Evolutionary conservation across 2,329 filamentous ascomycete genomes (phyloP).

Genomic region (Penicillium occitanis): DNA sequence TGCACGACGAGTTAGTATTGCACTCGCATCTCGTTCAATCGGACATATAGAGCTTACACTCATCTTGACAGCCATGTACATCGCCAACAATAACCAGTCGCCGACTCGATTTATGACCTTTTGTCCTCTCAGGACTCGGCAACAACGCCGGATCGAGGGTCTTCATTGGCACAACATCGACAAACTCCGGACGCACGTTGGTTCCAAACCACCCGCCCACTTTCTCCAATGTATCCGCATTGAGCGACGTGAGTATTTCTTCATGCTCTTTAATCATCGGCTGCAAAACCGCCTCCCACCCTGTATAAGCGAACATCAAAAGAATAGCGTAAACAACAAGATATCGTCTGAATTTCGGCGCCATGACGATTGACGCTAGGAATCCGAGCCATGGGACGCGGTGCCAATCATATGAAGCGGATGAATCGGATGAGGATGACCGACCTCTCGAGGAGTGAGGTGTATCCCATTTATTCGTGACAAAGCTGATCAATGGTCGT

Average conservation of each 20-base stretch:
- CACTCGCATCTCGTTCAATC: background rate
- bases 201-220: slow-evolving; percentile 46
- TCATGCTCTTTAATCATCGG: slow-evolving; percentile 36
- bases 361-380: slow-evolving; percentile 35
- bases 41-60: slow-evolving; percentile 49
- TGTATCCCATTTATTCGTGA: slow-evolving; percentile 42
- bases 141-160: slow-evolving; percentile 50
- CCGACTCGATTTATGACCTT: slow-evolving; percentile 21
- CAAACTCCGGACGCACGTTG: slow-evolving; percentile 51
- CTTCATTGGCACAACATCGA: slow-evolving; percentile 52
- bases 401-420: slow-evolving; percentile 9
- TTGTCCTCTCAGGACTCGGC: slow-evolving; percentile 36
- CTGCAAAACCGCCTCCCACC: slow-evolving; percentile 36
- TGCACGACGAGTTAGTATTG: slow-evolving; percentile 24
- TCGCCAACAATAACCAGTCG: slow-evolving; percentile 81
- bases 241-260: slow-evolving; percentile 33
- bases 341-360: slow-evolving; percentile 45
- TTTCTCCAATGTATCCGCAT: slow-evolving; percentile 30
- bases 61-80: slow-evolving; percentile 79
- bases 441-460: slow-evolving; percentile 3
- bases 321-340: slow-evolving; percentile 37
- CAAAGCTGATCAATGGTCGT: slow-evolving; percentile 40
- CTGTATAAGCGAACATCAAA: slow-evolving; percentile 32
- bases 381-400: slow-evolving; percentile 25
- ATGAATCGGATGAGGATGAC: slow-evolving; percentile 3